A percentile compares a stretch with the other conserved stretches of the same genome.
Evolutionary conservation across 352 stramenopile genomes (phyloP).

Genomic region (Phytophthora pinifolia): DNA sequence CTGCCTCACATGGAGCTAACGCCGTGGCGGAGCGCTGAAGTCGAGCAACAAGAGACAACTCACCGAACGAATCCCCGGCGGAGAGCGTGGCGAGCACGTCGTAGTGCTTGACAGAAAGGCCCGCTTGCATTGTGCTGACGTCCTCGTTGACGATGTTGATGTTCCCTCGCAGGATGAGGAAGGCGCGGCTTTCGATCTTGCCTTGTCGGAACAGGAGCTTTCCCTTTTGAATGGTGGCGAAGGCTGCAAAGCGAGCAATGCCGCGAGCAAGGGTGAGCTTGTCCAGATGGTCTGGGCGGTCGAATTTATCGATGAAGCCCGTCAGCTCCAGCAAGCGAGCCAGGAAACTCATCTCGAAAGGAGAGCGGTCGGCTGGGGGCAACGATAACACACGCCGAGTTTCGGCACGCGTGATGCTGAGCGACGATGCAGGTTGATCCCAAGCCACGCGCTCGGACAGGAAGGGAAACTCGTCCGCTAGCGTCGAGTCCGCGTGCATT

Average conservation of each 20-base stretch:
- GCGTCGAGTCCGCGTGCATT: constrained; percentile 54
- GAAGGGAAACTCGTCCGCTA: constrained; percentile 59
- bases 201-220: constrained; percentile 68
- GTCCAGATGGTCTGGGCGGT: constrained; percentile 48
- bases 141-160: constrained; percentile 85
- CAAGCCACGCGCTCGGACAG: constrained; percentile 52
- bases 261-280: constrained; percentile 51
- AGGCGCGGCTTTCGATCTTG: constrained; percentile 74
- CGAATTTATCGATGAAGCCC: constrained; percentile 70
- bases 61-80: constrained; percentile 69
- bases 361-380: constrained; percentile 31
- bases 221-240: constrained; percentile 54
- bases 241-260: constrained; percentile 52
- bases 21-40: constrained; percentile 71
- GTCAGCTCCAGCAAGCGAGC: constrained; percentile 57
- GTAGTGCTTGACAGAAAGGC: constrained; percentile 38
- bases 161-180: constrained; percentile 72
- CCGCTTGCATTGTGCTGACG: constrained; percentile 29
- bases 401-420: constrained; percentile 70
- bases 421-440: constrained; percentile 55
- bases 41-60: constrained; percentile 69
- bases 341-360: constrained; percentile 55
- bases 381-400: constrained; percentile 59
- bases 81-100: constrained; percentile 70
- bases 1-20: constrained; percentile 57